Evolutionary conservation across 148 eudicot genomes (phyloP), one percentile per base, ranked within the genome.

Genomic region (Cornus kousa): DNA sequence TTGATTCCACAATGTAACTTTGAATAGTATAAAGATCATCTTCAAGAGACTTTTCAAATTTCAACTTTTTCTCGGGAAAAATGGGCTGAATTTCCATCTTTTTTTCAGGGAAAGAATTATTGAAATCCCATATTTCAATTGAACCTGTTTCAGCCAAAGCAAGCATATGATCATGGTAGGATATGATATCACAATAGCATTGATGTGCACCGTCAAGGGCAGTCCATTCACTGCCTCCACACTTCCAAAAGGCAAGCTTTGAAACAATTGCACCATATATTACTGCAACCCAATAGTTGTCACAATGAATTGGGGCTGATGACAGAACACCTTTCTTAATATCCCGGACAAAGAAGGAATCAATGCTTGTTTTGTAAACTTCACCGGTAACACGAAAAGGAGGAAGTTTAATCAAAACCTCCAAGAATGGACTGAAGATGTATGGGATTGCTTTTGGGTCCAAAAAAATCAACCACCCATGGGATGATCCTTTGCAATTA

Each of bases 81-180:
- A 1, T 3, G 33, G 74, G 14, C 2, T 20, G 4, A 5, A 78
- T 22, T 2, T 4, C 7, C 72, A 57, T 33, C 9, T 2, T 14
- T 39, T 70, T 78, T 3, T 1, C 14, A 16, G 80, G 69, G 4
- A 59, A 3, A n/a, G 39, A 33, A 13, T 13, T 5, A 31, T 11
- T 59, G 16, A 70, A 33, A 68, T 78, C 74, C 80, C 80, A 78
- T 22, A 32, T 57, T 59, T 78, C 80, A 59, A 78, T 68, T 5
- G 59, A 78, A 37, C 57, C 73, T 8, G 0, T 0, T 20, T 35
- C 28, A 28, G 0, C 28, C 28, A 28, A 28, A 28, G 28, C 28
- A 28, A 28, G 28, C 0, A 28, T 1, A 28, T 28, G 28, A 28
- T 28, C 28, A 28, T 28, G 0, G 28, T 28, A 28, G 28, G 28